Evolutionary conservation across 2,329 filamentous ascomycete species (phyloP).

Genomic region (Pyricularia sp.): DNA sequence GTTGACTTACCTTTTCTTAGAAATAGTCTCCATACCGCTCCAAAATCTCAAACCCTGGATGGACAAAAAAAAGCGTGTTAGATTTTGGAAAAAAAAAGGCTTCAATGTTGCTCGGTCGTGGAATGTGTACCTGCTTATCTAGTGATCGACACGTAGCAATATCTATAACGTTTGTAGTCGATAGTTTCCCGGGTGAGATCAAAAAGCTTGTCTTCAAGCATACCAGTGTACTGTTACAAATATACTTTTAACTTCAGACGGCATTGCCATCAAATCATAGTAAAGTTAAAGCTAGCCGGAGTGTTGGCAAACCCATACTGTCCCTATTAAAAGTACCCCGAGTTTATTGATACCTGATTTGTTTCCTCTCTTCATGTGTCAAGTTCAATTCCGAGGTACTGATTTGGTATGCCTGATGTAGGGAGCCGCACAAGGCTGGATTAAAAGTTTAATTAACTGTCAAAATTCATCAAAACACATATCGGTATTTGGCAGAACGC

Average conservation of each 20-base stretch:
- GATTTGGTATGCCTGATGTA: neutral
- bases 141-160: neutral
- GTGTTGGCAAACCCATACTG: neutral
- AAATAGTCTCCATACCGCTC: neutral
- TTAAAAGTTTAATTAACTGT: neutral
- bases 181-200: neutral
- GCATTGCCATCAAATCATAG: neutral
- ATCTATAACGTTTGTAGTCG: neutral
- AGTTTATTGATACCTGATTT: neutral
- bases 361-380: no score
- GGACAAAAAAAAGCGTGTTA: neutral
- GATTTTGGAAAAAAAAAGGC: neutral
- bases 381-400: conserved; percentile 17
- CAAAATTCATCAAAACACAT: neutral
- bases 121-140: neutral
- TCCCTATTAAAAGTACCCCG: neutral
- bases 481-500: neutral
- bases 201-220: neutral
- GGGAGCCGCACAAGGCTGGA: no score
- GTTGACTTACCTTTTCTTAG: neutral
- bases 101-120: neutral
- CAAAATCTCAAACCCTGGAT: neutral
- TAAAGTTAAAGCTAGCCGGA: neutral
- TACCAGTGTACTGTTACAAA: neutral
- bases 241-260: neutral